These are phyloP conservation scores for Eustoma russellianum DNA, from an alignment of 257 asterid genomes.

Conservation along the genomic window DNA sequence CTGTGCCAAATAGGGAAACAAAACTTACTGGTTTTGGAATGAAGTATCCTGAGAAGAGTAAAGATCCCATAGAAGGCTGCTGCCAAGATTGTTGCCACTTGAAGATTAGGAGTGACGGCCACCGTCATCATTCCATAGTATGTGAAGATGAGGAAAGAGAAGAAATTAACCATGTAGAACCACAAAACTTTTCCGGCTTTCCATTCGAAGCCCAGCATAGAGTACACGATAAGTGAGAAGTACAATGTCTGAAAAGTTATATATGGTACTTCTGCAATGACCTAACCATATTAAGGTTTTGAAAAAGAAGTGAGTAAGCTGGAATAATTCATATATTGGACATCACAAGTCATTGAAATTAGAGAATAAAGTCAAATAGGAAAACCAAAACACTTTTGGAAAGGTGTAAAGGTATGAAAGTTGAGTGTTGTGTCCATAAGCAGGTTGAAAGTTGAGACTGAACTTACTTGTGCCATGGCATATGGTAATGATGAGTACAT, in stretches of 20 bases:
- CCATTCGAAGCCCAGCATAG: not conserved
- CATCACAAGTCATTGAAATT: not conserved
- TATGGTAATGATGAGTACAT: conserved; percentile 27
- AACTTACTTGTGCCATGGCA: conserved; percentile 21
- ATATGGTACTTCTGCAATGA: conserved; percentile 3
- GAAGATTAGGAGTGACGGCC: conserved; percentile 2
- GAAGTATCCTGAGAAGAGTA: conserved; percentile 2
- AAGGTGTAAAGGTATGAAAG: too few relatives aligned
- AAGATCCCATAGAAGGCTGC: not conserved
- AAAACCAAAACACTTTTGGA: not conserved
- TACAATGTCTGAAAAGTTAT: not conserved
- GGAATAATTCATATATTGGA: not conserved
- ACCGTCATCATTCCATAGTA: conserved; percentile 7
- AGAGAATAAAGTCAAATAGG: not conserved
- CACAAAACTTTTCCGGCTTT: conserved; percentile 1
- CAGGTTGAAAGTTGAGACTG: too few relatives aligned
- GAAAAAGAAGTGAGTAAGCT: not conserved
- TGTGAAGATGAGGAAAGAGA: conserved; percentile 1
- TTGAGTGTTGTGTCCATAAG: not conserved
- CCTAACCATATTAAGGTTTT: not conserved
- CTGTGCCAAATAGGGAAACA: not conserved
- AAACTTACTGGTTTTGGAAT: conserved; percentile 5
- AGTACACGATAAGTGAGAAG: conserved; percentile 1
- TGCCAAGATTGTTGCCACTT: conserved; percentile 1
- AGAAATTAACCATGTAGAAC: conserved; percentile 5